Base-by-base conservation (phyloP, 2,329 filamentous ascomycete genomes). In the Alternaria viburni region DNA sequence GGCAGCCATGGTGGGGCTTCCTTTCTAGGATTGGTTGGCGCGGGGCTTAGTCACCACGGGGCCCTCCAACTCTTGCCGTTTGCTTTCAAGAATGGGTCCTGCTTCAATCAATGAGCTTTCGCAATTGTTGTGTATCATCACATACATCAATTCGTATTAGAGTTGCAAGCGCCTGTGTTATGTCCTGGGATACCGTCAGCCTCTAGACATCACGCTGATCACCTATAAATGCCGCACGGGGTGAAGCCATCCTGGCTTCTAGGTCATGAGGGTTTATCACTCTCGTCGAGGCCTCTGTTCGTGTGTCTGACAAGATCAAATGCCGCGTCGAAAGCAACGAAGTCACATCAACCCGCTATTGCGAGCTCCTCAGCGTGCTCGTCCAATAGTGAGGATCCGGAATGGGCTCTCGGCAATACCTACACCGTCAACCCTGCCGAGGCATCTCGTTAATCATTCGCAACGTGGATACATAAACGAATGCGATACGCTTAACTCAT, bases 201-300 rank as follows among this genome's bases (percentile, higher is more conserved):
- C 17, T 23, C 19, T 21, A 43, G 28, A 6, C 32, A 43, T 45
- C 25, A 41, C 23, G 15, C 10, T 7, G 26, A n/a, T 25, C 17
- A 57, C 15, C 9, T 41, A 46, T 26, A 19, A 30, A 12, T 32
- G 12, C 30, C 28, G 50, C 49, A 30, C 41, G 10, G 41, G 26
- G 41, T 26, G 11, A 52, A 46, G 45, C 46, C 45, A 46, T 36
- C 51, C 15, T 59, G 46, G 51, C 61, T 44, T 56, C 32, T 19
- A 21, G 26, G 51, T 58, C 51, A 51, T 7, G 12, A 54, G 51
- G 57, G 41, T 63, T 71, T 5, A 17, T 72, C 28, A 68, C 66
- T 17, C 61, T 71, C 9, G 62, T 74, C 28, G 63, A 69, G 32
- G 61, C 71, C 9, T 72, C 69, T 17, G 52, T 65, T 8, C 57